These are phyloP conservation scores for Exobasidium rhododendri DNA, from an alignment of 1,284 basidiomycete genomes.

Conservation along the genomic window DNA sequence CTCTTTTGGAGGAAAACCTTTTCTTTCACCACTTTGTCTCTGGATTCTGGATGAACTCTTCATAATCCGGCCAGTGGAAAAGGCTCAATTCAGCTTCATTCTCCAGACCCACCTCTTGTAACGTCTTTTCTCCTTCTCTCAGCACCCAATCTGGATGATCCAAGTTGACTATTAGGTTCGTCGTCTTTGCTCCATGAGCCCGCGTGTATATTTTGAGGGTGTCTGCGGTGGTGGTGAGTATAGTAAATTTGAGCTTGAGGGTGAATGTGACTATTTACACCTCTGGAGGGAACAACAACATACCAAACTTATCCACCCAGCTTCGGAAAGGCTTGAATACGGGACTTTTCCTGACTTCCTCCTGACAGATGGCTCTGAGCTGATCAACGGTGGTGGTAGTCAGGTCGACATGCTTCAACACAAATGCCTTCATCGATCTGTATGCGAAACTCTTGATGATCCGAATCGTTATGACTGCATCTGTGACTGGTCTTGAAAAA, in stretches of 20 bases:
- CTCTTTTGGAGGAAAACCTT: not conserved
- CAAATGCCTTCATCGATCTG: slow-evolving; percentile 81
- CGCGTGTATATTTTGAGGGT: slow-evolving; percentile 90
- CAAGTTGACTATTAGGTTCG: slow-evolving; percentile 53
- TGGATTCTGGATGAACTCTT: slow-evolving; percentile 42
- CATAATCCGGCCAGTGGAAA: slow-evolving; percentile 45
- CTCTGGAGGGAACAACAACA: too few species aligned
- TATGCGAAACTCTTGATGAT: slow-evolving; percentile 94
- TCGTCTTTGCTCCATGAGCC: slow-evolving; percentile 82
- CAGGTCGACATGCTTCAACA: slow-evolving; percentile 78
- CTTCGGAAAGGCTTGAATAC: slow-evolving; percentile 41
- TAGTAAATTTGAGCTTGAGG: not conserved
- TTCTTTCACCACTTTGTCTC: slow-evolving; percentile 38
- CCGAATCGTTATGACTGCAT: slow-evolving; percentile 80
- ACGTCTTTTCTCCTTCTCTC: slow-evolving; percentile 17
- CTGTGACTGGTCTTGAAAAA: slow-evolving; percentile 65
- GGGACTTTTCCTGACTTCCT: slow-evolving; percentile 49
- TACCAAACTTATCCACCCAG: slow-evolving; percentile 27
- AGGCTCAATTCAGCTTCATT: slow-evolving; percentile 52
- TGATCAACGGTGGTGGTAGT: slow-evolving; percentile 70
- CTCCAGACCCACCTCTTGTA: slow-evolving; percentile 21
- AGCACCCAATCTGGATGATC: slow-evolving; percentile 52
- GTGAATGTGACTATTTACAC: not conserved
- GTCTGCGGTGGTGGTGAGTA: slow-evolving; percentile 23
- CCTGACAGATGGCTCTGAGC: slow-evolving; percentile 68